Evolutionary conservation across 2,329 filamentous ascomycete genomes (phyloP).

Genomic region (Trichophaea hybrida): DNA sequence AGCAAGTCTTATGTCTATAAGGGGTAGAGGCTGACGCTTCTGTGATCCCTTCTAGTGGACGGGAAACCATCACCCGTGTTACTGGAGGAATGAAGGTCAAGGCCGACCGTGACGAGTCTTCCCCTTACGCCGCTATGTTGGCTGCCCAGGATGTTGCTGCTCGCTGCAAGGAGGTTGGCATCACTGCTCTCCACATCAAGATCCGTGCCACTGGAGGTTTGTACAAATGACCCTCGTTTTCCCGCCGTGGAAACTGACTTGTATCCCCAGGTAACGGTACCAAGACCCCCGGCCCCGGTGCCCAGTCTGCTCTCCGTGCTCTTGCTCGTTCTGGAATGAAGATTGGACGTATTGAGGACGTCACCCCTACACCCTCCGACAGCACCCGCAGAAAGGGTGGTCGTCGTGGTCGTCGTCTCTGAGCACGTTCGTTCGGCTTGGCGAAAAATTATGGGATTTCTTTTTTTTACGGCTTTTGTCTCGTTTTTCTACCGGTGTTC

Average conservation of each 20-base stretch:
- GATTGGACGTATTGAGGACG: conserved; percentile 99
- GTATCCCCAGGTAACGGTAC: conserved; percentile 68
- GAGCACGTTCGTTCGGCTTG: neutral
- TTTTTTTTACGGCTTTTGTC: neutral
- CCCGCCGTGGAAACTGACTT: neutral
- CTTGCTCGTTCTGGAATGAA: conserved; percentile 98
- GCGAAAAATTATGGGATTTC: neutral
- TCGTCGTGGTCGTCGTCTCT: conserved; percentile 99
- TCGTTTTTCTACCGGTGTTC: no score
- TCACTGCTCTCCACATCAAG: conserved; percentile 99
- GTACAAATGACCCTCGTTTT: conserved; percentile 24
- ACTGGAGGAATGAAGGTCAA: conserved; percentile 99
- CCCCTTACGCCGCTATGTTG: conserved; percentile 99
- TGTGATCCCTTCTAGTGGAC: conserved; percentile 55
- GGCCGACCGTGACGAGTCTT: conserved; percentile 99
- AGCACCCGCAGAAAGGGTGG: conserved; percentile 99
- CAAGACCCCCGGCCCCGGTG: conserved; percentile 98
- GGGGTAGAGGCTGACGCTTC: conserved; percentile 42
- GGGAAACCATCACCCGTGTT: conserved; percentile 99
- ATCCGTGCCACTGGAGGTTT: conserved; percentile 96
- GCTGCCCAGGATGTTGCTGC: conserved; percentile 94
- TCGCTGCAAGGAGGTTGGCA: conserved; percentile 74
- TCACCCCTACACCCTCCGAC: conserved; percentile 97
- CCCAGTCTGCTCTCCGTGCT: conserved; percentile 96
- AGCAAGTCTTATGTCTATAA: conserved; percentile 1